Conservation (phyloP, 192 early-diverging fungal genomes). For the Coemansia sp. region DNA sequence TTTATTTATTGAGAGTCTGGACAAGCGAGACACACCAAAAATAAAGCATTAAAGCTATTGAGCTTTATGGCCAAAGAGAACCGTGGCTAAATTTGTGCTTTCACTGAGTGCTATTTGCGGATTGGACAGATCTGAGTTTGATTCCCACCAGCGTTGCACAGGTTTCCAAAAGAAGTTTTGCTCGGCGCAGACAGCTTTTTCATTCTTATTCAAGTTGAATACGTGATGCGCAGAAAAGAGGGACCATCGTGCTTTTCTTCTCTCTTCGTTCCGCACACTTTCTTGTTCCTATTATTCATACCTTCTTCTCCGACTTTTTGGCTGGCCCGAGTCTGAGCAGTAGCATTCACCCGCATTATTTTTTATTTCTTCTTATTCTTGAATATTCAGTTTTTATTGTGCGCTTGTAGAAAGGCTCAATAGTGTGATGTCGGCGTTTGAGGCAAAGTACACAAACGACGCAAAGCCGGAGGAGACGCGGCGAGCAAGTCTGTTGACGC, state of each 20-base stretch:
- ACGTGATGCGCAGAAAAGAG: neutral
- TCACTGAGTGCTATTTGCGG: neutral
- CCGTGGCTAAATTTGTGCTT: neutral
- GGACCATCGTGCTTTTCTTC: slow-evolving; percentile 6
- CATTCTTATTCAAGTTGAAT: neutral
- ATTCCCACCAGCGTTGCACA: neutral
- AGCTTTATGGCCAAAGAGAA: neutral
- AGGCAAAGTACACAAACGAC: slow-evolving; percentile 18
- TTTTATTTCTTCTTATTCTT: neutral
- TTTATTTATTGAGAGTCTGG: too few species aligned
- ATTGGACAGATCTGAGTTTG: too few species aligned
- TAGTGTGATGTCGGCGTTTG: slow-evolving; percentile 11
- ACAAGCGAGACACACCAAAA: too few species aligned
- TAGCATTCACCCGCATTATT: neutral
- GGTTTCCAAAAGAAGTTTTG: neutral
- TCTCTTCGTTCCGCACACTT: slow-evolving; percentile 8
- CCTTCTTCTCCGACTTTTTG: neutral
- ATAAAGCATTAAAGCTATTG: neutral
- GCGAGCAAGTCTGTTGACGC: slow-evolving; percentile 41
- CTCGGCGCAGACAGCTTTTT: neutral
- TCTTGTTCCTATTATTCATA: neutral
- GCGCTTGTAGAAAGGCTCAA: neutral
- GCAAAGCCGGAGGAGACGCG: slow-evolving; percentile 12
- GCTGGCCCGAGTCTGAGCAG: neutral
- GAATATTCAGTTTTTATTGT: neutral